A percentile compares a stretch with the other conserved stretches of the same genome.
These are phyloP conservation scores for Aurantiochytrium sp. DNA, from an alignment of 108 stramenopile genomes.

Conservation along the genomic window DNA sequence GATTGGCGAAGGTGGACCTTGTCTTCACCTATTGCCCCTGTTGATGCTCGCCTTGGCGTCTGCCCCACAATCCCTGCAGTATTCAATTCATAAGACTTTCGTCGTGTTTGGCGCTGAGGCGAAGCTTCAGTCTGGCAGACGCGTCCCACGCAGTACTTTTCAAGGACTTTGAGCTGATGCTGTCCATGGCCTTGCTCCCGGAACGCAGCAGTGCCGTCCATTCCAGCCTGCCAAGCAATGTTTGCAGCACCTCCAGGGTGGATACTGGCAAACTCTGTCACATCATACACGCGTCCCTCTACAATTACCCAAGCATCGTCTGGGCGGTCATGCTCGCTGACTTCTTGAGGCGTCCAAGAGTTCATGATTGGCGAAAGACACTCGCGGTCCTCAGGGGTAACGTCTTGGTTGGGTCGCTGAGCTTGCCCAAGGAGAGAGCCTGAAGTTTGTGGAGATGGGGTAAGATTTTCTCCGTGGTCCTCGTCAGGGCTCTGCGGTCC, in stretches of 20 bases:
- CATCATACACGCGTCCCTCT: constrained; percentile 94
- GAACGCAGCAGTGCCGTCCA: constrained; percentile 54
- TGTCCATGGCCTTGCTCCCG: background rate
- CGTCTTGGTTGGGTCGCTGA: too few relatives aligned
- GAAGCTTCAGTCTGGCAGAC: background rate
- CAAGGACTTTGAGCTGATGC: background rate
- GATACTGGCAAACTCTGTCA: constrained; percentile 83
- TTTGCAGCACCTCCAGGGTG: constrained; percentile 95
- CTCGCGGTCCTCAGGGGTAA: background rate
- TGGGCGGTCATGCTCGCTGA: constrained; percentile 72
- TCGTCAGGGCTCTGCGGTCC: too few relatives aligned
- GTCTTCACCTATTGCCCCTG: too few relatives aligned
- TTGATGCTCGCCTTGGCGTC: too few relatives aligned
- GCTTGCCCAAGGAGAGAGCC: too few relatives aligned
- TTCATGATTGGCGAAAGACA: background rate
- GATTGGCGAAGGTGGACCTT: too few relatives aligned
- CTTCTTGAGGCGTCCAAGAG: constrained; percentile 39
- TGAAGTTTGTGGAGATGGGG: too few relatives aligned
- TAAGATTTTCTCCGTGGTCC: too few relatives aligned
- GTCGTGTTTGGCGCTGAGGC: background rate
- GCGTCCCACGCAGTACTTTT: background rate
- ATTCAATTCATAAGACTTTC: background rate
- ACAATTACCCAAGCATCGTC: constrained; percentile 89
- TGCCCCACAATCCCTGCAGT: too few relatives aligned
- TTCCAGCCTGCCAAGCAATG: constrained; percentile 75